Evolutionary conservation across 306 rosid species (phyloP), one percentile per base, ranked within the genome.

Genomic region (Castanopsis chinensis): DNA sequence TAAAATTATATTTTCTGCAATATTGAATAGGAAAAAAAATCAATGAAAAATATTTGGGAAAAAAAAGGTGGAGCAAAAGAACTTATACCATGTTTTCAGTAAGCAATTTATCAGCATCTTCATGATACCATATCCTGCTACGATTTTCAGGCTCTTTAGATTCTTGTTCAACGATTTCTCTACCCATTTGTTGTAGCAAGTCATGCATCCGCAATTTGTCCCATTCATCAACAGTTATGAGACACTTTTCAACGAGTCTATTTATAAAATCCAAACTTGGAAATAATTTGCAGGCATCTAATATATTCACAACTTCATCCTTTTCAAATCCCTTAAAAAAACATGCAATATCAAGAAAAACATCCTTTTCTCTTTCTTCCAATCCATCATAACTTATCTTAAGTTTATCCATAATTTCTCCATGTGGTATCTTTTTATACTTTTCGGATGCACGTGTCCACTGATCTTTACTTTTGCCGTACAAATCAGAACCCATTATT

Each of bases 371-470:
- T 3, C 30, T 19, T 78, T 17, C 25, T 13, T 41, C 59, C 61
- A 78, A 78, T 19, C 77, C 63, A 71, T 78, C 77, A 45, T 71
- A 78, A 61, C 82, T 78, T 27, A 45, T 53, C 71, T 59, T 6
- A 1, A 71, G 76, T 5, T 1, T 59, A 14, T 59, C 21, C 0
- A 41, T 11, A 58, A 78, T 78, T 41, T 78, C 45, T 28, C 58
- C 71, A 51, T 71, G n/a, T 5, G 53, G 72, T 27, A 71, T 71
- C 21, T 33, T 45, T 59, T 71, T 43, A 71, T 59, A 71, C 32
- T 70, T 17, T 57, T 78, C 33, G 27, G 45, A 71, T 45, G 82
- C 63, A 12, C 71, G 21, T 19, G 58, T 21, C 72, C 71, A 78
- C 45, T 71, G 53, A 6, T 43, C 71, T 71, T 1, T 9, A 9